Percentiles rank a stretch among this genome's conserved stretches.
Evolutionary conservation across 2,329 filamentous ascomycete genomes (phyloP).

Genomic region (Clonostachys rhizophaga): DNA sequence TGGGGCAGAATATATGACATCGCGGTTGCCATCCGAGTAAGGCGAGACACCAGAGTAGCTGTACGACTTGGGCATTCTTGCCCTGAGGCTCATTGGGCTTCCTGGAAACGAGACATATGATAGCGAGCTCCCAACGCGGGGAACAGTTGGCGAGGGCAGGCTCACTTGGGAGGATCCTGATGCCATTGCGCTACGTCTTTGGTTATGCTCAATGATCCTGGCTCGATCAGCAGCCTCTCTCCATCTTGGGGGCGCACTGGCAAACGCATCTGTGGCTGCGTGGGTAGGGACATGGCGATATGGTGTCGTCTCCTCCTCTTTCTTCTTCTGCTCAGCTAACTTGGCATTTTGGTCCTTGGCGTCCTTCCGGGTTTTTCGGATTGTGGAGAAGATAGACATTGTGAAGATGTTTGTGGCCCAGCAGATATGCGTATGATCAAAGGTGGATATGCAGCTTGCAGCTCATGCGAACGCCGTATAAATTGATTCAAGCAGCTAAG

Average conservation of each 20-base stretch:
- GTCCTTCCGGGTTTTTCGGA: slow-evolving; percentile 46
- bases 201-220: slow-evolving; percentile 45
- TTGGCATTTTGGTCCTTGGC: slow-evolving; percentile 50
- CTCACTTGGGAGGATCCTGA: slow-evolving; percentile 29
- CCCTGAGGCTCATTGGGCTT: not conserved
- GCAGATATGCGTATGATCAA: too few relatives aligned
- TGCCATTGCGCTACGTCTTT: slow-evolving; percentile 41
- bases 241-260: slow-evolving; percentile 47
- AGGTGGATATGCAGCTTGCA: too few relatives aligned
- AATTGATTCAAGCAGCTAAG: too few relatives aligned
- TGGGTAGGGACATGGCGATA: slow-evolving; percentile 61
- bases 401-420: not conserved
- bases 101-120: slow-evolving; percentile 38
- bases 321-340: slow-evolving; percentile 38
- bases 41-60: slow-evolving; percentile 34
- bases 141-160: slow-evolving; percentile 21
- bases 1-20: slow-evolving; percentile 21
- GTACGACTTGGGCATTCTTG: slow-evolving; percentile 25
- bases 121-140: slow-evolving; percentile 42
- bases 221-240: slow-evolving; percentile 34
- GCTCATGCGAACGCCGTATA: too few relatives aligned
- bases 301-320: slow-evolving; percentile 27
- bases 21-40: slow-evolving; percentile 18
- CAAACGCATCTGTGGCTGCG: slow-evolving; percentile 52
- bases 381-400: slow-evolving; percentile 55